Conservation (phyloP, 2,329 filamentous ascomycete species). For the Penicillium brevicompactum region DNA sequence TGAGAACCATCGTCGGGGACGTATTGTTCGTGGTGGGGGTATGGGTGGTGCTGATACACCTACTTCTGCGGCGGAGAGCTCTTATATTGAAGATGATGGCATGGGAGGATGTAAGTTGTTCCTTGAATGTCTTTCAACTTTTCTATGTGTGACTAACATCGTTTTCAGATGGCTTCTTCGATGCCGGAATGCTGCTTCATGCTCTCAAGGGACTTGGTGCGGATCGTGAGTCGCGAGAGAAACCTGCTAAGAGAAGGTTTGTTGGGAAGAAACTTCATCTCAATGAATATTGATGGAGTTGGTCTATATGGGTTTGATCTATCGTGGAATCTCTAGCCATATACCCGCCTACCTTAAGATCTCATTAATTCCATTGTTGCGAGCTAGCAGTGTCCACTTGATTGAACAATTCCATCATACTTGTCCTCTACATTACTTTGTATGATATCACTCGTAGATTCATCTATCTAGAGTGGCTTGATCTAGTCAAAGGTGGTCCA, state of each 20-base stretch:
- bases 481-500: too few species aligned
- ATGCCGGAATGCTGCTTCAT: constrained; percentile 90
- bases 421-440: too few species aligned
- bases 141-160: constrained; percentile 9
- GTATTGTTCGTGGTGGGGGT: constrained; percentile 64
- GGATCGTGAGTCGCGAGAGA: constrained; percentile 40
- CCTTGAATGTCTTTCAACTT: constrained; percentile 1
- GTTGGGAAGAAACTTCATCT: constrained; percentile 53
- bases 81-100: constrained; percentile 77
- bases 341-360: not conserved
- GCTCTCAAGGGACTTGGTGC: constrained; percentile 68
- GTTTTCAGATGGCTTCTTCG: constrained; percentile 85
- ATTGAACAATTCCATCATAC: too few species aligned
- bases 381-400: not conserved
- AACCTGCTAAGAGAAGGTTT: constrained; percentile 41
- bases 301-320: not conserved
- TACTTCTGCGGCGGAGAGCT: constrained; percentile 69
- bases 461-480: too few species aligned
- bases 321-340: not conserved
- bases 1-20: constrained; percentile 65
- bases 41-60: constrained; percentile 59
- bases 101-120: constrained; percentile 83
- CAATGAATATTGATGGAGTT: constrained; percentile 44
- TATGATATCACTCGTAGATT: too few species aligned
- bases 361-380: not conserved